A percentile compares a stretch with the other conserved stretches of the same genome.
These are phyloP conservation scores for Colletotrichum agaves DNA, from an alignment of 2,329 filamentous ascomycete genomes.

Conservation along the genomic window DNA sequence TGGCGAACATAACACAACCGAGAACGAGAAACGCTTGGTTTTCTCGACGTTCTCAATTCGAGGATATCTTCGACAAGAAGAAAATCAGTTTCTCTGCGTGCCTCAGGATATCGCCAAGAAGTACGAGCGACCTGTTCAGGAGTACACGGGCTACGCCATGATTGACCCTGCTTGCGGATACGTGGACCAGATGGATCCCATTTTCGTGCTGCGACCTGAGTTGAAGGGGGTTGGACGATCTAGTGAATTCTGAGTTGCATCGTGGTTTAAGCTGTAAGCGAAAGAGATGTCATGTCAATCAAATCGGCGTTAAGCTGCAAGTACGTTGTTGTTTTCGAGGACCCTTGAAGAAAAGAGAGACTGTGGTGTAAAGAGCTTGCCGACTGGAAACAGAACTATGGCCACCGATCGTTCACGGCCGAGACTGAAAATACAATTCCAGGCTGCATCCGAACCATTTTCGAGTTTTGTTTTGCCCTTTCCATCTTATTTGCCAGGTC, in stretches of 20 bases:
- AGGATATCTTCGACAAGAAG: slow-evolving; percentile 28
- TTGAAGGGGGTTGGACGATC: slow-evolving; percentile 23
- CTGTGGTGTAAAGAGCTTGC: no score
- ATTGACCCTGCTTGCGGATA: slow-evolving; percentile 33
- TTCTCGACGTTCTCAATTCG: slow-evolving; percentile 25
- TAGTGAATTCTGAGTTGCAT: slow-evolving; percentile 2
- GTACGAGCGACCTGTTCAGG: slow-evolving; percentile 15
- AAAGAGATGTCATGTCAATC: neutral
- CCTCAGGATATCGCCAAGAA: slow-evolving; percentile 14
- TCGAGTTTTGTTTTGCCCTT: no score
- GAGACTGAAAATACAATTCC: no score
- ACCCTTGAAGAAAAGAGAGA: no score
- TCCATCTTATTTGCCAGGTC: no score
- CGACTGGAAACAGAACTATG: no score
- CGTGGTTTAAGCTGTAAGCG: no score
- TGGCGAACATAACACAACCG: slow-evolving; percentile 38
- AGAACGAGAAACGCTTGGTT: slow-evolving; percentile 34
- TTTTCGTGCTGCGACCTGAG: slow-evolving; percentile 23
- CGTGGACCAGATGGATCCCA: slow-evolving; percentile 26
- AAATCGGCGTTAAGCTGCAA: no score
- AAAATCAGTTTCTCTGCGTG: slow-evolving; percentile 24
- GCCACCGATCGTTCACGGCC: no score
- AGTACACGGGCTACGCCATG: slow-evolving; percentile 27
- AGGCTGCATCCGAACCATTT: no score
- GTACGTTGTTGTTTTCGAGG: no score